Conservation (phyloP, 139 green algal species). For the Chlamydomonas sphaeroides region DNA sequence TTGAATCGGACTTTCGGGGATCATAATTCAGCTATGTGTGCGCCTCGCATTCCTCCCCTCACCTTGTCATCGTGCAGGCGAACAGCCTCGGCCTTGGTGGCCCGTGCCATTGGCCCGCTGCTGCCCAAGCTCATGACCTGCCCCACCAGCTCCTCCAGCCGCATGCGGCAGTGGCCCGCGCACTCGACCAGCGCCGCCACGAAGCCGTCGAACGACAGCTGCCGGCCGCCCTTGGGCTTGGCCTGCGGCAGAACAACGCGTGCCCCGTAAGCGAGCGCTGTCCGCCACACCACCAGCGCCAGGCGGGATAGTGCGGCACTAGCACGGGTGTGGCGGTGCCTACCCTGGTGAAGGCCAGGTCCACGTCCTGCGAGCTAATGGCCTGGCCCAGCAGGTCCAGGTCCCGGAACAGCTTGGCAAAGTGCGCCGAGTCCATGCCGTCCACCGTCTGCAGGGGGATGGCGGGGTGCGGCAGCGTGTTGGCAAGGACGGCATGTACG, state of each 20-base stretch:
- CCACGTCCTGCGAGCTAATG: conserved; percentile 4
- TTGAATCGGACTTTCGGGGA: no score
- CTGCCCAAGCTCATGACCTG: conserved; percentile 41
- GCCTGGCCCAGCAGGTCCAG: conserved; percentile 46
- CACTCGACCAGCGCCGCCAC: conserved; percentile 58
- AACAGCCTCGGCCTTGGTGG: conserved; percentile 53
- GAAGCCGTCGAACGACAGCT: conserved; percentile 68
- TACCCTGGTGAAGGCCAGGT: conserved; percentile 27
- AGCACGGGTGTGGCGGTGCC: no score
- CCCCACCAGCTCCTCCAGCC: conserved; percentile 39
- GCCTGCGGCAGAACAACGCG: no score
- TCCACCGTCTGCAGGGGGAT: background rate
- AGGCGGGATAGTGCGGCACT: no score
- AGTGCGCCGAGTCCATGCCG: background rate
- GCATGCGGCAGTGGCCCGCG: conserved; percentile 42
- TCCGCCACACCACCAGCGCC: no score
- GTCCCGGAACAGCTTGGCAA: conserved; percentile 52
- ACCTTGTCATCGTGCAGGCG: conserved; percentile 67
- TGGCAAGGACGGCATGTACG: background rate
- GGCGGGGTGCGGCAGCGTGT: background rate
- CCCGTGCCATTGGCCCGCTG: conserved; percentile 41
- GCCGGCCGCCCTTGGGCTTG: conserved; percentile 57
- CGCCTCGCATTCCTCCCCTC: conserved; percentile 28
- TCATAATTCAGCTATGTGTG: background rate
- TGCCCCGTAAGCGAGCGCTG: no score